Percentiles rank a stretch among this genome's conserved stretches.
phyloP scores from a whole-genome alignment of 1,284 basidiomycete genomes.

The Golubevia pallescens region DNA sequence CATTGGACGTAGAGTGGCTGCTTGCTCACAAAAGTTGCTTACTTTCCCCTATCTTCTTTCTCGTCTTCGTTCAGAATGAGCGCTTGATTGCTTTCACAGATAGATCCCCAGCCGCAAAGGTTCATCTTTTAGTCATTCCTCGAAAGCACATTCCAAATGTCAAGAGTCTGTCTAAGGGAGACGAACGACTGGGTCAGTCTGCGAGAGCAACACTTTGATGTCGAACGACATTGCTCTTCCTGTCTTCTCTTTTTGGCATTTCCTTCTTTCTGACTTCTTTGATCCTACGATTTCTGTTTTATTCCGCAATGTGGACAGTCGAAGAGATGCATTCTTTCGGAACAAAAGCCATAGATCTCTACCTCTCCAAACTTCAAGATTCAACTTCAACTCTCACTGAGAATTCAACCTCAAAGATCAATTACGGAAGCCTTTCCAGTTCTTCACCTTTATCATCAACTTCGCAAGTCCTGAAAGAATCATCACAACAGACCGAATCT shows the following conservation, averaged over 20 bases:
- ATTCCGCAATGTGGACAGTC: slow-evolving; percentile 67
- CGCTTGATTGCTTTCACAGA: slow-evolving; percentile 73
- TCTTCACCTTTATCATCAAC: too few species aligned
- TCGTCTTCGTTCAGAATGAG: slow-evolving; percentile 67
- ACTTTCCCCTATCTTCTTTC: slow-evolving; percentile 2
- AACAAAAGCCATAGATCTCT: slow-evolving; percentile 67
- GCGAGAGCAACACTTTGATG: not conserved
- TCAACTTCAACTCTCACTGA: not conserved
- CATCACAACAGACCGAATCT: too few species aligned
- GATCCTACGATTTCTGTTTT: not conserved
- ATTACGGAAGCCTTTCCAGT: too few species aligned
- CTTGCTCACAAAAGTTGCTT: slow-evolving; percentile 1
- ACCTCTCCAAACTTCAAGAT: not conserved
- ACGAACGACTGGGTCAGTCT: slow-evolving; percentile 69
- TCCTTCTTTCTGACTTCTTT: too few species aligned
- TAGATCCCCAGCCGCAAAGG: slow-evolving; percentile 70
- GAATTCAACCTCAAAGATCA: too few species aligned
- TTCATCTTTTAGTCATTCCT: slow-evolving; percentile 75
- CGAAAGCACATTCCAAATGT: slow-evolving; percentile 69
- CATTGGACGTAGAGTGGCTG: not conserved
- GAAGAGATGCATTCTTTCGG: slow-evolving; percentile 73
- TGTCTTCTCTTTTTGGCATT: too few species aligned
- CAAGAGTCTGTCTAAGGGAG: slow-evolving; percentile 66
- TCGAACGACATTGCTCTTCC: slow-evolving; percentile 13
- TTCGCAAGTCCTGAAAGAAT: too few species aligned